A percentile compares a stretch with the other conserved stretches of the same genome.
Evolutionary conservation across 2,329 filamentous ascomycete species (phyloP).

Genomic region (Onygena corvina): DNA sequence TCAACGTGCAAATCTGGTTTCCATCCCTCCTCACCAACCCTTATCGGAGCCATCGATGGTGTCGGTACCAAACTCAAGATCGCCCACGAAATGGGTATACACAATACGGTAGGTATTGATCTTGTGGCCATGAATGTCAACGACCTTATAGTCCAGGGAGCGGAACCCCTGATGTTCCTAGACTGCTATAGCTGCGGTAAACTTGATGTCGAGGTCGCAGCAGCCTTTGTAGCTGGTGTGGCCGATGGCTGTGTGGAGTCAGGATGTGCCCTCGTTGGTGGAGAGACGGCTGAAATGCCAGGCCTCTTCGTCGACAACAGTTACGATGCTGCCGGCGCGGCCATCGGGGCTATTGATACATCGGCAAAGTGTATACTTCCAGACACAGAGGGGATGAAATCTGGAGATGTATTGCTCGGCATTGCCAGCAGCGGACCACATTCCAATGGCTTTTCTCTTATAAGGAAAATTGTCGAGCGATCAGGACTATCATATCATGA

Average conservation of each 20-base stretch:
- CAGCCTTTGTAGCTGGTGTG: constrained; percentile 82
- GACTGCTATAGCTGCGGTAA: constrained; percentile 95
- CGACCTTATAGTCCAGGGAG: constrained; percentile 89
- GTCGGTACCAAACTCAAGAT: constrained; percentile 96
- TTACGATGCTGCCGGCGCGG: constrained; percentile 86
- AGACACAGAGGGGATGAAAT: constrained; percentile 58
- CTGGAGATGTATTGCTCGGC: constrained; percentile 76
- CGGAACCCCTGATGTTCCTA: constrained; percentile 88
- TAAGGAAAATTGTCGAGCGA: constrained; percentile 71
- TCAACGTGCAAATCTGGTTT: constrained; percentile 56
- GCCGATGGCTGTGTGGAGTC: constrained; percentile 75
- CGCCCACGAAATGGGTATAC: constrained; percentile 76
- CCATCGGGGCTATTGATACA: constrained; percentile 64
- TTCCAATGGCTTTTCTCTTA: constrained; percentile 96
- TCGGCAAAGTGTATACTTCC: constrained; percentile 56
- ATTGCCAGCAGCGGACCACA: constrained; percentile 78
- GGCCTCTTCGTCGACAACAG: constrained; percentile 80
- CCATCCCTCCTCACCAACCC: constrained; percentile 59
- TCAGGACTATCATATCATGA: constrained; percentile 60
- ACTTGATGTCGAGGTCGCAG: constrained; percentile 64
- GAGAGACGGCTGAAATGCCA: constrained; percentile 97
- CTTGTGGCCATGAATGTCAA: constrained; percentile 99
- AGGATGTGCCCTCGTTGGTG: constrained; percentile 83
- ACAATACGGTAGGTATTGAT: constrained; percentile 91
- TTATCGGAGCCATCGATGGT: constrained; percentile 92